Conservation (phyloP, 495 filamentous ascomycete genomes). For the Penicillium desertorum region DNA sequence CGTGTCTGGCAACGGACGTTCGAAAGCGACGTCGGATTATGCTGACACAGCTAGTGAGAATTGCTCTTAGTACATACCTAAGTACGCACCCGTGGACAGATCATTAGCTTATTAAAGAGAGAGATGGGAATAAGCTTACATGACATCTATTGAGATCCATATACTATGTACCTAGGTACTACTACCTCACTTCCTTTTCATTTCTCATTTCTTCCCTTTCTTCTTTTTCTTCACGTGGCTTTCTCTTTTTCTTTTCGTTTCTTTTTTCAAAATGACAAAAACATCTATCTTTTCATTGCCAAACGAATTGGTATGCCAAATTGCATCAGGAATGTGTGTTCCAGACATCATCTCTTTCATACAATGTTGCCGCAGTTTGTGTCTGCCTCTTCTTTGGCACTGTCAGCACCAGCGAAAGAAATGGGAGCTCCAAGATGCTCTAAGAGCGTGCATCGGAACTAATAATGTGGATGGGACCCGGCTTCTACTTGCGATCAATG, state of each 20-base stretch:
- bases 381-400: background rate
- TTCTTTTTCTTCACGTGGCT: too few species aligned
- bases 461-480: background rate
- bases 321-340: background rate
- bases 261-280: background rate
- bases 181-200: too few species aligned
- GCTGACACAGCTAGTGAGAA: too few species aligned
- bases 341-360: background rate
- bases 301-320: background rate
- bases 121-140: too few species aligned
- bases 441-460: background rate
- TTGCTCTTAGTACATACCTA: too few species aligned
- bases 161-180: too few species aligned
- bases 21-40: background rate
- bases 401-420: background rate
- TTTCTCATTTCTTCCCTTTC: too few species aligned
- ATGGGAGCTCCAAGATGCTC: background rate
- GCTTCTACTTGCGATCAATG: background rate
- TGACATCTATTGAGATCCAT: too few species aligned
- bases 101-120: too few species aligned
- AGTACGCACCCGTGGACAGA: too few species aligned
- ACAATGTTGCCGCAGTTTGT: background rate
- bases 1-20: background rate
- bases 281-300: slow-evolving; percentile 6
- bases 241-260: too few species aligned